Base-by-base conservation (phyloP, 352 stramenopile species). In the Pilasporangium apinafurcum region DNA sequence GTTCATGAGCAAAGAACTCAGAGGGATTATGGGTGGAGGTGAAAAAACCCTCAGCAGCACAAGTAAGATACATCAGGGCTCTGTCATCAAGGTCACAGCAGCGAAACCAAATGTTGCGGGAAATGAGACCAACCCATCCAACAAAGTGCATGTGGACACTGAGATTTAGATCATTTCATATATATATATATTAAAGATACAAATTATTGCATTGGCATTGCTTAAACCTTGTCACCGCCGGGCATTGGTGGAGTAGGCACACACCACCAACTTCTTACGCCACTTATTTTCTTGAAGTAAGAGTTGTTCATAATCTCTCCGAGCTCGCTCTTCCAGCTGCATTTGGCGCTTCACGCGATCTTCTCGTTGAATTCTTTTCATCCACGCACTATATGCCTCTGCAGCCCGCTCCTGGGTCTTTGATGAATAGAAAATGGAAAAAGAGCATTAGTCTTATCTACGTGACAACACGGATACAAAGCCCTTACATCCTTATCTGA, bases 1-100 rank as follows among this genome's bases (percentile, higher is more conserved):
- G 31, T 92, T 81, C 49, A 95, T 95, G 80, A 91, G 72, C 53
- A 56, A 77, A 7, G 75, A 90, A 26, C 68, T 92, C 4, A 63
- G 56, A 2, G 47, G 51, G 8, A 83, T 84, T 42, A 84, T 88
- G 72, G 70, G 72, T 21, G 62, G 54, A n/a, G n/a, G n/a, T n/a
- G n/a, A n/a, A n/a, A n/a, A n/a, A n/a, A n/a, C n/a, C n/a, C n/a
- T n/a, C 22, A 43, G 40, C 5, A 22, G 18, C 13, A 49, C 28
- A 42, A 8, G 13, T 14, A 24, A 83, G 69, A 26, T 55, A 50
- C 17, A 70, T 62, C n/a, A n/a, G n/a, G n/a, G n/a, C n/a, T n/a
- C n/a, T n/a, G n/a, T n/a, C n/a, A n/a, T n/a, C n/a, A n/a, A n/a
- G n/a, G n/a, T n/a, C n/a, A n/a, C n/a, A n/a, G n/a, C n/a, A n/a